Evolutionary conservation across 225 moss, liverwort and hornwort genomes (phyloP).

Genomic region (Neckera pumila): DNA sequence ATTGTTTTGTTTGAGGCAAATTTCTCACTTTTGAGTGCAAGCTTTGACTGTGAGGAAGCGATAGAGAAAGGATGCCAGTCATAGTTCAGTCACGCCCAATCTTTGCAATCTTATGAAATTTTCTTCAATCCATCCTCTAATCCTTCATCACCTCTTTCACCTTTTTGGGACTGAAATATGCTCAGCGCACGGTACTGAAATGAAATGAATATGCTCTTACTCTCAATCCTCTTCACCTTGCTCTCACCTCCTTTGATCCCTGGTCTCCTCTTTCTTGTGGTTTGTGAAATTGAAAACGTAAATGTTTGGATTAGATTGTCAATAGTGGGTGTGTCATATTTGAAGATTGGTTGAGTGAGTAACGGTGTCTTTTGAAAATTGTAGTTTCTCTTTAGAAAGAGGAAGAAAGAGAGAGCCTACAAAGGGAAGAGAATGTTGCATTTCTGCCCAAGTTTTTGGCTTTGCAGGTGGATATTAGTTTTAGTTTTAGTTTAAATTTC

Average conservation of each 20-base stretch:
- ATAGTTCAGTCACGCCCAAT: background rate
- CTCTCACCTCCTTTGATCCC: background rate
- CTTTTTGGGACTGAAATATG: background rate
- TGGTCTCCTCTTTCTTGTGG: background rate
- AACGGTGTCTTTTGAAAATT: too few relatives aligned
- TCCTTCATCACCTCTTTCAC: background rate
- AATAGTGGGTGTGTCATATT: background rate
- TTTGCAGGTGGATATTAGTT: too few relatives aligned
- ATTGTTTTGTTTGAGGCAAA: background rate
- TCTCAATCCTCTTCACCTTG: background rate
- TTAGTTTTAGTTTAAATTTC: too few relatives aligned
- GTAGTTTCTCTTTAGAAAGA: too few relatives aligned
- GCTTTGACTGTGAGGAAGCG: background rate
- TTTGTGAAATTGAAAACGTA: background rate
- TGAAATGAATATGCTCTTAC: background rate
- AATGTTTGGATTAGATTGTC: background rate
- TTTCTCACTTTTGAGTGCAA: background rate
- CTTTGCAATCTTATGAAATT: background rate
- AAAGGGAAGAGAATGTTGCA: background rate
- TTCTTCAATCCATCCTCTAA: background rate
- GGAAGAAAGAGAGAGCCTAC: background rate
- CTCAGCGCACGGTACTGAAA: background rate
- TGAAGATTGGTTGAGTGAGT: background rate
- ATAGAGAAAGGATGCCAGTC: background rate
- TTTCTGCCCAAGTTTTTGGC: background rate